phyloP scores from a whole-genome alignment of 2,329 filamentous ascomycete species.

The Aspergillus bombycis region DNA sequence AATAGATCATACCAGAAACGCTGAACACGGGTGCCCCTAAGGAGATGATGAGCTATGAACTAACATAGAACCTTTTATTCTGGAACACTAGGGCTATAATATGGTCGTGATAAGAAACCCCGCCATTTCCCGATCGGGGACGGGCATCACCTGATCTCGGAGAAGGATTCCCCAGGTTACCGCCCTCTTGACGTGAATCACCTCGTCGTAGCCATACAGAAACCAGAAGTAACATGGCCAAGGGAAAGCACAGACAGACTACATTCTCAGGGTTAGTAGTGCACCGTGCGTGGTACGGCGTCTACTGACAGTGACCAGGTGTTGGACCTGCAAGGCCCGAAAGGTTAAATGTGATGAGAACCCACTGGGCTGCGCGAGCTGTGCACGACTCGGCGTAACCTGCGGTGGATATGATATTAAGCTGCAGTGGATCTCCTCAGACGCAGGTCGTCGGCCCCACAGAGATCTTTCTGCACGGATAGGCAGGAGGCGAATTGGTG shows the following conservation, averaged over 20 bases:
- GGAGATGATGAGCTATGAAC: too few relatives aligned
- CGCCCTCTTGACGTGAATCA: background rate
- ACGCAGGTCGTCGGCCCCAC: background rate
- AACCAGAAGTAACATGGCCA: background rate
- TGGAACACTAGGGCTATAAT: background rate
- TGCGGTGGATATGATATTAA: background rate
- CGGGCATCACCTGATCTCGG: background rate
- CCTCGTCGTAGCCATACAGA: background rate
- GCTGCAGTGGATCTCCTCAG: background rate
- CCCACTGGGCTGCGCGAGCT: background rate
- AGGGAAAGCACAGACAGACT: background rate
- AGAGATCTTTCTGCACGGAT: background rate
- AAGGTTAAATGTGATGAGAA: background rate
- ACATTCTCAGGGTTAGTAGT: background rate
- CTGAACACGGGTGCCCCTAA: too few relatives aligned
- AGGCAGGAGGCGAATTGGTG: background rate
- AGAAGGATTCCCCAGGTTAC: background rate
- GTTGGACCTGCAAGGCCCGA: background rate
- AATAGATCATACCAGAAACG: too few relatives aligned
- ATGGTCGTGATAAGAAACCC: background rate
- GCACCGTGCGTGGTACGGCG: background rate
- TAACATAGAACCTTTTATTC: too few relatives aligned
- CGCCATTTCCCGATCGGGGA: background rate
- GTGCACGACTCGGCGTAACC: background rate
- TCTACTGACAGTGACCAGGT: background rate